Evolutionary conservation across 441 rosid genomes (phyloP), one percentile per base, ranked within the genome.

Genomic region (Eutrema salsugineum): DNA sequence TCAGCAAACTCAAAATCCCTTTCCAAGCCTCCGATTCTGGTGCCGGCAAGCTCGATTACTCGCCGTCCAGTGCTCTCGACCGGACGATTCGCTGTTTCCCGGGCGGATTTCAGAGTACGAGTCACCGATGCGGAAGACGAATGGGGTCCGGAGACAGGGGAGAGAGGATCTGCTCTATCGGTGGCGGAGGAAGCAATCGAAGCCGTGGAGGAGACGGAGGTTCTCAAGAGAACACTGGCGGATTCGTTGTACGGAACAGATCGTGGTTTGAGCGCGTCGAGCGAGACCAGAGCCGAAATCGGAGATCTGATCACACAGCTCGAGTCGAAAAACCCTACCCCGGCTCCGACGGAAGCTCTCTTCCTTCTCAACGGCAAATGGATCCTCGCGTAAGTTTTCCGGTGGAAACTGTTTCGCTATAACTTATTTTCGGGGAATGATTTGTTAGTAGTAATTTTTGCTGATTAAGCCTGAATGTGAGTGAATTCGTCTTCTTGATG

Each of bases 251-350:
- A 85, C 60, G 98, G 98, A 62, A 91, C 91, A 7, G 82, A 87
- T 74, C 82, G 93, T 3, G 98, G 97, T 8, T 50, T 89, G 78
- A 86, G 33, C 55, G 96, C 92, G 28, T 83, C 81, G 19, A 86
- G 96, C 71, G 97, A 94, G 55, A 91, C 93, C 22, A 80, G 93
- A 77, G 97, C 93, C 6, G 98, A 94, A 83, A 81, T 94, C 58
- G 91, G 89, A 49, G 98, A 94, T 80, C 94, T 91, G 56, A 93
- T 91, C 51, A 83, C 94, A 38, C 91, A 84, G 84, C 91, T 93
- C 12, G 98, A 93, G 73, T 86, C 96, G 11, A 89, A 78, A 82
- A 93, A 93, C 78, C 98, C 97, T 15, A 91, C 90, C 0, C 84
- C 97, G 4, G 90, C 89, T 2, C 97, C 98, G 0, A 93, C 97